Conservation (phyloP, 345 rosid genomes). For the Aethionema arabicum region DNA sequence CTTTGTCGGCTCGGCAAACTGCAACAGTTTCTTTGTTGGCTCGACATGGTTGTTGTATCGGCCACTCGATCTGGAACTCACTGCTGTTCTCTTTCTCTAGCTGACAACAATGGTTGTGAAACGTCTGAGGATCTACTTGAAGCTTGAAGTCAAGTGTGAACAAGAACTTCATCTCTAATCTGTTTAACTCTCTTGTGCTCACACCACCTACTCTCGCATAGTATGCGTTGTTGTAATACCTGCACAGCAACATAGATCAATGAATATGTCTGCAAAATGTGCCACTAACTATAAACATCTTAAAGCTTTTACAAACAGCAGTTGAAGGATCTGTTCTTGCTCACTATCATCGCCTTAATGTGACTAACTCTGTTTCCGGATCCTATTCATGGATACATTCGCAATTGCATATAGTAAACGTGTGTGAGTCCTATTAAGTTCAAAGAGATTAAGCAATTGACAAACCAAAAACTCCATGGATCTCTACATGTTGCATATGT, state of each 20-base stretch:
- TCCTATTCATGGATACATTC: neutral
- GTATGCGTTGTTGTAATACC: constrained; percentile 86
- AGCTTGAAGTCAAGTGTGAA: constrained; percentile 81
- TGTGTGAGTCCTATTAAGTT: neutral
- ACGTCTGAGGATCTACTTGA: constrained; percentile 63
- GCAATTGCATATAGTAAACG: neutral
- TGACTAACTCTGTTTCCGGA: neutral
- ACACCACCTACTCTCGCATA: constrained; percentile 94
- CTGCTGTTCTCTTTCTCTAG: constrained; percentile 52
- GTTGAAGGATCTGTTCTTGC: no score
- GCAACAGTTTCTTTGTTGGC: constrained; percentile 17
- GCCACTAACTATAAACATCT: neutral
- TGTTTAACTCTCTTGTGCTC: constrained; percentile 74
- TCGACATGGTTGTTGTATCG: constrained; percentile 30
- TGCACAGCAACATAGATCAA: constrained; percentile 36
- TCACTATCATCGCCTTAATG: neutral
- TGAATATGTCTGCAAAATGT: neutral
- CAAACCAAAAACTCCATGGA: neutral
- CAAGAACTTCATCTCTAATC: constrained; percentile 79
- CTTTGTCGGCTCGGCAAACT: constrained; percentile 21
- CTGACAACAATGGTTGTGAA: constrained; percentile 55
- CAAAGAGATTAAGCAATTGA: neutral
- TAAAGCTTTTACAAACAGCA: constrained; percentile 6
- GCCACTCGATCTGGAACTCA: constrained; percentile 30
- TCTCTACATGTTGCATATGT: neutral